Conservation (phyloP, 2,329 filamentous ascomycete species). For the Macroventuria anomochaeta region DNA sequence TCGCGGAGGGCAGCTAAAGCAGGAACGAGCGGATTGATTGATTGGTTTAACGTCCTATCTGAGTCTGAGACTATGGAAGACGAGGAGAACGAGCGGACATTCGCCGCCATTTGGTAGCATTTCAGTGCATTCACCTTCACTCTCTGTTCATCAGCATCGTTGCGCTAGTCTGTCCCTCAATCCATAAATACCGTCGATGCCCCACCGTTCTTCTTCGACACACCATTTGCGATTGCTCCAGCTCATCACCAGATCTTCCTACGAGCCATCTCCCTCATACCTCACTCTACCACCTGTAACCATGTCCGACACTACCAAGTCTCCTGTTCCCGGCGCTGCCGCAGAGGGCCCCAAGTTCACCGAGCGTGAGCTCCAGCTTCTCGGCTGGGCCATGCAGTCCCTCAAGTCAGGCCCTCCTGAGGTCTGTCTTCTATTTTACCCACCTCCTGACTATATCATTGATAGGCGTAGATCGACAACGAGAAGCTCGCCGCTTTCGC, state of each 20-base stretch:
- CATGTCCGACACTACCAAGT: constrained; percentile 37
- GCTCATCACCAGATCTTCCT: not conserved
- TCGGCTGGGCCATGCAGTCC: constrained; percentile 47
- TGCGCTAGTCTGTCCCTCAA: not conserved
- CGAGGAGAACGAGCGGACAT: too few relatives aligned
- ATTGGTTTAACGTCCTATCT: too few relatives aligned
- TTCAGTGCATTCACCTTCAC: constrained; percentile 22
- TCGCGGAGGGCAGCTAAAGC: constrained; percentile 9
- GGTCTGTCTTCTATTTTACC: constrained; percentile 15
- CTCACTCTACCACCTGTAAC: constrained; percentile 1
- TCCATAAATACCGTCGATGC: constrained; percentile 9
- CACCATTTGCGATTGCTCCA: not conserved
- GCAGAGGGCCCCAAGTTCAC: constrained; percentile 34
- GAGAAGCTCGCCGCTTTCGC: constrained; percentile 45
- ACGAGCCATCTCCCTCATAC: not conserved
- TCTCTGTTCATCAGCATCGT: not conserved
- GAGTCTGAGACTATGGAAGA: too few relatives aligned
- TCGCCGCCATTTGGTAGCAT: constrained; percentile 8
- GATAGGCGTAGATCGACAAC: constrained; percentile 43
- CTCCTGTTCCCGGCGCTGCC: constrained; percentile 8
- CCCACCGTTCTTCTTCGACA: not conserved
- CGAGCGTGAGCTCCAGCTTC: constrained; percentile 45
- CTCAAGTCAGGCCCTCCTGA: constrained; percentile 48
- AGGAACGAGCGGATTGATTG: not conserved
- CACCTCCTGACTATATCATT: not conserved